phyloP scores from a whole-genome alignment of 768 basidiomycete genomes.

The Lyophyllum decastes region DNA sequence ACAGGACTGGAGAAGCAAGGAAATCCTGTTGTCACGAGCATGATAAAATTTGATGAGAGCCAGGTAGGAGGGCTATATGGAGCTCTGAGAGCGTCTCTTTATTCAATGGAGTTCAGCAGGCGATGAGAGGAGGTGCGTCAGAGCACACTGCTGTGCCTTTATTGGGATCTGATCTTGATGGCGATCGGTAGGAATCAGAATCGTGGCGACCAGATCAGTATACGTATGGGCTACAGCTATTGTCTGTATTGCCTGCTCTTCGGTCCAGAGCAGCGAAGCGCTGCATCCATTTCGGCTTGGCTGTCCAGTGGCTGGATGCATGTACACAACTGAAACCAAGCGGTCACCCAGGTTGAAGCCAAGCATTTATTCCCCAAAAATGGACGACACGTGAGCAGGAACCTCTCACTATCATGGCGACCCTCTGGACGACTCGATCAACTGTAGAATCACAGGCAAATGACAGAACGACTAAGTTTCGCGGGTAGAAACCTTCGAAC shows the following conservation, averaged over 20 bases:
- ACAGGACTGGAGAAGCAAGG: too few relatives aligned
- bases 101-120: neutral
- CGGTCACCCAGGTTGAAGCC: neutral
- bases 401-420: neutral
- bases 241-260: too few relatives aligned
- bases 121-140: neutral
- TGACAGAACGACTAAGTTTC: neutral
- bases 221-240: neutral
- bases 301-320: too few relatives aligned
- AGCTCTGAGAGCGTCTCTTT: neutral
- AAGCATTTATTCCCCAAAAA: neutral
- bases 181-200: neutral
- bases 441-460: neutral
- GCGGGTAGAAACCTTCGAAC: neutral
- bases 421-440: too few relatives aligned
- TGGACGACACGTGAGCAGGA: neutral
- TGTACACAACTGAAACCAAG: too few relatives aligned
- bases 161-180: neutral
- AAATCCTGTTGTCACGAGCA: too few relatives aligned
- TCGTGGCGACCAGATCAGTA: neutral
- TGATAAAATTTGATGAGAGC: neutral
- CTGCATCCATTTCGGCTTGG: too few relatives aligned
- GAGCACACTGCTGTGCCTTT: neutral
- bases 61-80: neutral
- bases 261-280: too few relatives aligned